Evolutionary conservation across 805 yeast species (phyloP).

Genomic region (Candida sonorensis): DNA sequence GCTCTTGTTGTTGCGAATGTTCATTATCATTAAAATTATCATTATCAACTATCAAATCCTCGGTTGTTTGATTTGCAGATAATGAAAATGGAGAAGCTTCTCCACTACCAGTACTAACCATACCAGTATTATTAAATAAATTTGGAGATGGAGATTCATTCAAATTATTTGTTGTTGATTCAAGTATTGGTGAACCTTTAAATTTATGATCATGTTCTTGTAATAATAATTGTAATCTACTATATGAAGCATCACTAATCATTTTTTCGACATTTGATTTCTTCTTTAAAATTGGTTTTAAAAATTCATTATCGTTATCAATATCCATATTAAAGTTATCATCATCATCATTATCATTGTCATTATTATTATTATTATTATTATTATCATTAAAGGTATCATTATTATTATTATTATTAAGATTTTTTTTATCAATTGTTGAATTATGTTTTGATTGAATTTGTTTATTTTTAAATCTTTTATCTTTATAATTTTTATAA

Average conservation of each 20-base stretch:
- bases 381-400: slow-evolving; percentile 1
- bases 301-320: slow-evolving; percentile 21
- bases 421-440: too few relatives aligned
- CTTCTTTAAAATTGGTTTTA: slow-evolving; percentile 85
- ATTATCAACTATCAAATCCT: slow-evolving; percentile 5
- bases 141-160: slow-evolving; percentile 15
- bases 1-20: slow-evolving; percentile 1
- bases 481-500: slow-evolving; percentile 12
- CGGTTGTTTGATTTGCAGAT: slow-evolving; percentile 14
- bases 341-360: neutral
- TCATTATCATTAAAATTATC: slow-evolving; percentile 1
- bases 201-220: slow-evolving; percentile 25
- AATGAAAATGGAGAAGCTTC: slow-evolving; percentile 14
- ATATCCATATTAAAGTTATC: slow-evolving; percentile 1
- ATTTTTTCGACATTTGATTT: slow-evolving; percentile 79
- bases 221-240: slow-evolving; percentile 23
- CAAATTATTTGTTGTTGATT: slow-evolving; percentile 17
- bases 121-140: too few relatives aligned
- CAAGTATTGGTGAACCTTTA: slow-evolving; percentile 28
- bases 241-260: slow-evolving; percentile 47
- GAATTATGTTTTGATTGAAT: neutral
- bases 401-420: neutral
- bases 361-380: slow-evolving; percentile 1
- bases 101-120: too few relatives aligned
- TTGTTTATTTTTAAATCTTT: neutral